Evolutionary conservation across 345 rosid species (phyloP).

Genomic region (Rhodamnia argentea): DNA sequence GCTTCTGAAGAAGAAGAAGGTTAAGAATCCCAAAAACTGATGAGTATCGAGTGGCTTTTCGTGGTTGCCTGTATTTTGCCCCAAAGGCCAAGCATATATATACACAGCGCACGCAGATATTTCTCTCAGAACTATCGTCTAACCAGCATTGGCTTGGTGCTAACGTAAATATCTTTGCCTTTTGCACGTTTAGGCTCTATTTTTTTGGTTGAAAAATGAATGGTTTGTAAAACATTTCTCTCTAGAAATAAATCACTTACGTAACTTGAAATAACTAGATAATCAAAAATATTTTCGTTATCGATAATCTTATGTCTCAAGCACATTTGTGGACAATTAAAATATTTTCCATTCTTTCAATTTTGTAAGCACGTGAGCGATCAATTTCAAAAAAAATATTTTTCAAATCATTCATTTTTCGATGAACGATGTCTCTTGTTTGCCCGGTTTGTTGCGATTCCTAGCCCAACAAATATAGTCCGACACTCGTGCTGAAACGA

Average conservation of each 20-base stretch:
- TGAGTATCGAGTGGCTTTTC: background rate
- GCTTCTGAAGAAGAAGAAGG: background rate
- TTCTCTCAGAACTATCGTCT: background rate
- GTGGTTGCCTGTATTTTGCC: background rate
- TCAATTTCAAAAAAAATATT: background rate
- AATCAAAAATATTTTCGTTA: background rate
- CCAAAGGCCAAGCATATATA: background rate
- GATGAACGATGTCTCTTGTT: background rate
- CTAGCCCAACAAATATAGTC: no score
- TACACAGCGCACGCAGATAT: background rate
- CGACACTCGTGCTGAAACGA: no score
- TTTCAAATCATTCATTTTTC: background rate
- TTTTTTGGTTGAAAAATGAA: background rate
- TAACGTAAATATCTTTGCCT: background rate
- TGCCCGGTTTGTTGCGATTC: background rate
- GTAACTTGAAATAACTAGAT: background rate
- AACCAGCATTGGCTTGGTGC: background rate
- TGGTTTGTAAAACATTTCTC: background rate
- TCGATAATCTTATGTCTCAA: background rate
- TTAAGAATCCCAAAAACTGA: background rate
- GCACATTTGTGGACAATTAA: background rate
- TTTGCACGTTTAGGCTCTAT: background rate
- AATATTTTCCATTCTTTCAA: background rate
- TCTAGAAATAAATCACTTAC: background rate
- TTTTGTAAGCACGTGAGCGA: rapidly evolving